Base-by-base conservation (phyloP, 2,329 filamentous ascomycete species). In the Aspergillus calidoustus region DNA sequence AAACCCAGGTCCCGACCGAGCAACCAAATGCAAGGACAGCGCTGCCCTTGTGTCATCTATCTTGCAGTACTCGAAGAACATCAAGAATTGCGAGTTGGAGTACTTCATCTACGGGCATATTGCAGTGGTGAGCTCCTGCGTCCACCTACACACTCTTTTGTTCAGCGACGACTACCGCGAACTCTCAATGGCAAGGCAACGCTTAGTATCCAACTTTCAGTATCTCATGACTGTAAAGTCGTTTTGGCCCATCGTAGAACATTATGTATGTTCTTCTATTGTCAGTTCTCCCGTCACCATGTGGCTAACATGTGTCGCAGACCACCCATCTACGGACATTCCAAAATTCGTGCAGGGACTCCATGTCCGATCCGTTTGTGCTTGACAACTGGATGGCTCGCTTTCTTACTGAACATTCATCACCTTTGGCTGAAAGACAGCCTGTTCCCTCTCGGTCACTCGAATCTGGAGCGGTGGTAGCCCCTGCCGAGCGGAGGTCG, bases 321-420 rank as follows among this genome's bases (percentile, higher is more conserved):
- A 54, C 67, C 6, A 49, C 61, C 25, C 66, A 63, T n/a, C 64
- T 69, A 25, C 61, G 66, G n/a, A 63, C 58, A 1, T 69, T 69
- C 53, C 66, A 69, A 30, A 67, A 65, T 8, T 66, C 44, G 25
- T 69, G 66, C 30, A 59, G 62, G 23, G 62, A 63, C 51, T 65
- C 66, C 4, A 60, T 66, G 44, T 66, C 62, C 7, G 63, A 69
- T 44, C 61, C 68, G 1, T 70, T 70, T 50, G 62, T 60, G 2
- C 34, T 66, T 19, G 68, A 70, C 30, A 68, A 69, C 46, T 70
- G 68, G 68, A 68, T 70, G 66, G 67, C 65, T 9, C 67, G 67
- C 4, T 70, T 70, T 47, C 55, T 70, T n/a, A 69, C 63, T 1
- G 67, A 70, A 31, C 65, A 69, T 44, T 62, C 65, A 17, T 69